These are phyloP conservation scores for Rhizopogon sp. DNA, from an alignment of 768 basidiomycete species.

Conservation along the genomic window DNA sequence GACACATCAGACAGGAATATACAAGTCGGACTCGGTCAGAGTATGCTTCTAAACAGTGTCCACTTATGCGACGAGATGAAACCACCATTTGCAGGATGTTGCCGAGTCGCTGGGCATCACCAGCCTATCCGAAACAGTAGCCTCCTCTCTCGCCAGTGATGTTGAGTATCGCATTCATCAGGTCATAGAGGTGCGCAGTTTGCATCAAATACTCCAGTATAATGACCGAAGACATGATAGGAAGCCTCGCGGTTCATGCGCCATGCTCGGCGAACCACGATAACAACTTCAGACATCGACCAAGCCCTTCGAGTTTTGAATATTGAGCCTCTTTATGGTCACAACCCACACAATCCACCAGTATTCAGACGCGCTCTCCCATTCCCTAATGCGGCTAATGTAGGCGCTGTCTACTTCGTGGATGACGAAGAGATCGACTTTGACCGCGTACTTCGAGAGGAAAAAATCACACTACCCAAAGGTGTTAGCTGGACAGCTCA, in stretches of 20 bases:
- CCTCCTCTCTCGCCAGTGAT: constrained; percentile 86
- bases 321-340: constrained; percentile 91
- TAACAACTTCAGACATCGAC: constrained; percentile 89
- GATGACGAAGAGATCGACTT: constrained; percentile 99
- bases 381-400: constrained; percentile 36
- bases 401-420: constrained; percentile 83
- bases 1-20: constrained; percentile 53
- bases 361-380: constrained; percentile 42
- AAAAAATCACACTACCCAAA: constrained; percentile 77
- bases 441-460: constrained; percentile 82
- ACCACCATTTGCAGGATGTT: constrained; percentile 58
- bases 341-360: constrained; percentile 26
- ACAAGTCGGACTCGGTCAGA: constrained; percentile 60
- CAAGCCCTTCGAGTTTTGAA: constrained; percentile 91
- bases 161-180: constrained; percentile 96
- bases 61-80: constrained; percentile 6
- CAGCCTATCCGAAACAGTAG: constrained; percentile 70
- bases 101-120: constrained; percentile 83
- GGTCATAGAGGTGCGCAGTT: constrained; percentile 70
- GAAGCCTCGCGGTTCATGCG: constrained; percentile 98
- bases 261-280: constrained; percentile 84
- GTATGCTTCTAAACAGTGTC: constrained; percentile 28
- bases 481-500: constrained; percentile 89
- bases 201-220: neutral
- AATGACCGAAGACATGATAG: constrained; percentile 18